phyloP scores from a whole-genome alignment of 805 yeast species.

The Wickerhamiella azyma region DNA sequence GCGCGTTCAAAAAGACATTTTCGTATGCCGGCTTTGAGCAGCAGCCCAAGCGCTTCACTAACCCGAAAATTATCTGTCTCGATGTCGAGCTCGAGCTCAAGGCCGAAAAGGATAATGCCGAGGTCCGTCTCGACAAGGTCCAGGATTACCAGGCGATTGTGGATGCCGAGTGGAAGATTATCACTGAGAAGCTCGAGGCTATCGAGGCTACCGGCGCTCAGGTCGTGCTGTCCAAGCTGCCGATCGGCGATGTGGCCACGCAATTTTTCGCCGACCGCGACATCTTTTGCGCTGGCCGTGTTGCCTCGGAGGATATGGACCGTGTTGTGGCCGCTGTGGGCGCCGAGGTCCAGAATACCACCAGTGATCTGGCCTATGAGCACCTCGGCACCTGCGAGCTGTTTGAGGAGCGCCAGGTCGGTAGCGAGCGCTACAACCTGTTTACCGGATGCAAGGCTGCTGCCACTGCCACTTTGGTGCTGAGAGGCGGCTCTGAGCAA shows the following conservation, averaged over 20 bases:
- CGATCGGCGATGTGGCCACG: constrained; percentile 98
- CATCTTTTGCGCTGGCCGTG: constrained; percentile 96
- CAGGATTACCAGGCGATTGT: constrained; percentile 90
- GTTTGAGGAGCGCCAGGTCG: constrained; percentile 92
- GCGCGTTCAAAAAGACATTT: constrained; percentile 93
- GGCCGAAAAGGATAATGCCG: constrained; percentile 98
- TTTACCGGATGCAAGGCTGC: constrained; percentile 88
- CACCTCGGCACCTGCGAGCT: constrained; percentile 73
- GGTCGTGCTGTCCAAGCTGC: constrained; percentile 83
- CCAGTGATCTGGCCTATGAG: constrained; percentile 46
- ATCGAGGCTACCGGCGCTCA: constrained; percentile 79
- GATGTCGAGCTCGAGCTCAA: constrained; percentile 92
- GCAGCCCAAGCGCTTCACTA: constrained; percentile 73
- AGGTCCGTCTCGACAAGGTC: constrained; percentile 89
- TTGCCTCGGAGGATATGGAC: constrained; percentile 74
- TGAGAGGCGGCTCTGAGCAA: constrained; percentile 98
- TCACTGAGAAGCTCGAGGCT: constrained; percentile 70
- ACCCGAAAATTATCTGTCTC: constrained; percentile 72
- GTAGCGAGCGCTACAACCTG: constrained; percentile 86
- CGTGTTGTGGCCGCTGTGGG: constrained; percentile 91
- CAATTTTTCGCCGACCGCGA: constrained; percentile 94
- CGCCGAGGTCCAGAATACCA: constrained; percentile 63
- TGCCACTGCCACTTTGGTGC: constrained; percentile 79
- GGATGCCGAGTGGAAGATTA: constrained; percentile 98
- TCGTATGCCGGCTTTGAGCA: constrained; percentile 98